Evolutionary conservation across 305 asterid genomes (phyloP).

Genomic region (Vinca major): DNA sequence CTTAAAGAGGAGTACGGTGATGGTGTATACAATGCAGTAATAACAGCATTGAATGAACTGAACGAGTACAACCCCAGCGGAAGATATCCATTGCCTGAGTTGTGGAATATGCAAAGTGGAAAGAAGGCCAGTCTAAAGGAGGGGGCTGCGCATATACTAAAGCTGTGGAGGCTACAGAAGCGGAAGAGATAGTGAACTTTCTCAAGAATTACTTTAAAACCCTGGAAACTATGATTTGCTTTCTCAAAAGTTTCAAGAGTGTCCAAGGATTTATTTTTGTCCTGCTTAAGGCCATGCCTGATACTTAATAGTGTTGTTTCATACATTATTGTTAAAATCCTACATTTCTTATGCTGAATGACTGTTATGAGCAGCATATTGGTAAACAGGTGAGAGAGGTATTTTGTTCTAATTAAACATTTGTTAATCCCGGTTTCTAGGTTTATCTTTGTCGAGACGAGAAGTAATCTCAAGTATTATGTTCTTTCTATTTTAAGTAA

Average conservation of each 20-base stretch:
- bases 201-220: neutral
- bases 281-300: neutral
- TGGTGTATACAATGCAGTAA: constrained; percentile 21
- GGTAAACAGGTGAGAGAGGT: neutral
- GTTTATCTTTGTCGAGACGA: too few species aligned
- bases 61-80: constrained; percentile 41
- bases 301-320: neutral
- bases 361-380: neutral
- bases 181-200: constrained; percentile 16
- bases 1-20: constrained; percentile 19
- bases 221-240: neutral
- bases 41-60: constrained; percentile 22
- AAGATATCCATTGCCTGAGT: constrained; percentile 21
- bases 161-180: constrained; percentile 15
- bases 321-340: neutral
- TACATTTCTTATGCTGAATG: neutral
- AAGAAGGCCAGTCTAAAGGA: constrained; percentile 29
- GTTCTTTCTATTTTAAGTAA: neutral
- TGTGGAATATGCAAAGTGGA: constrained; percentile 25
- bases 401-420: neutral
- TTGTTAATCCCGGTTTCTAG: neutral
- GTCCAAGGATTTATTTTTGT: neutral
- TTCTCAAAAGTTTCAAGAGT: neutral
- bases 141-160: constrained; percentile 17
- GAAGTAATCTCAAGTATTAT: neutral